Evolutionary conservation across 2,329 filamentous ascomycete species (phyloP).

Genomic region (Plectosphaerella cucumerina): DNA sequence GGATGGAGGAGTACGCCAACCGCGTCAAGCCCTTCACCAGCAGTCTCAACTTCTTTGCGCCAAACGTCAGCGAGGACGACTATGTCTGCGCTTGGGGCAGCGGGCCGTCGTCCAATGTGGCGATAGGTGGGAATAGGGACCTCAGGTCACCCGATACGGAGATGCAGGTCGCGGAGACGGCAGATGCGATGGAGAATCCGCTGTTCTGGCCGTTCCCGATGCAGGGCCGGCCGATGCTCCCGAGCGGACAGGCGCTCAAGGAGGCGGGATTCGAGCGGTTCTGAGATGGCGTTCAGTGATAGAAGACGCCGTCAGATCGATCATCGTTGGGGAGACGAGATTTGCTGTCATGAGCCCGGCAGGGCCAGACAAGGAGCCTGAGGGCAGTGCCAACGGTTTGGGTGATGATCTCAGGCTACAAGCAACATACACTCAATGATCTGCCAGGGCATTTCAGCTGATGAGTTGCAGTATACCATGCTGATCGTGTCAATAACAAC

Average conservation of each 20-base stretch:
- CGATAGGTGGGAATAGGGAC: constrained; percentile 1
- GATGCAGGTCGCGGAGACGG: constrained; percentile 14
- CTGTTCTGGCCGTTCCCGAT: constrained; percentile 59
- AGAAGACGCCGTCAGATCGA: neutral
- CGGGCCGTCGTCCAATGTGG: neutral
- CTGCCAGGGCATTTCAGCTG: too few relatives aligned
- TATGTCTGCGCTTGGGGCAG: constrained; percentile 44
- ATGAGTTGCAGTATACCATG: too few relatives aligned
- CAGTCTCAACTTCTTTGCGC: constrained; percentile 55
- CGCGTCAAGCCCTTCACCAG: constrained; percentile 42
- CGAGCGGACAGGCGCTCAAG: constrained; percentile 39
- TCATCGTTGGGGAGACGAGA: too few relatives aligned
- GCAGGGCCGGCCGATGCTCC: constrained; percentile 53
- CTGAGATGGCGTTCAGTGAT: constrained; percentile 9
- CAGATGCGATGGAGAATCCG: constrained; percentile 44
- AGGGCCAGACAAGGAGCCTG: too few relatives aligned
- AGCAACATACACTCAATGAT: too few relatives aligned
- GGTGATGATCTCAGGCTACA: too few relatives aligned
- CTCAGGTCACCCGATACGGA: neutral
- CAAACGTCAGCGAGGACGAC: constrained; percentile 43
- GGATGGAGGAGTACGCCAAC: constrained; percentile 31
- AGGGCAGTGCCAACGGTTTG: too few relatives aligned
- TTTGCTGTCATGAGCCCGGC: too few relatives aligned
- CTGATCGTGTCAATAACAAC: too few relatives aligned
- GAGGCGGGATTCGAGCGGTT: constrained; percentile 48